Conservation (phyloP, 1,139 yeast species). For the Zygotorulaspora mrakii region DNA sequence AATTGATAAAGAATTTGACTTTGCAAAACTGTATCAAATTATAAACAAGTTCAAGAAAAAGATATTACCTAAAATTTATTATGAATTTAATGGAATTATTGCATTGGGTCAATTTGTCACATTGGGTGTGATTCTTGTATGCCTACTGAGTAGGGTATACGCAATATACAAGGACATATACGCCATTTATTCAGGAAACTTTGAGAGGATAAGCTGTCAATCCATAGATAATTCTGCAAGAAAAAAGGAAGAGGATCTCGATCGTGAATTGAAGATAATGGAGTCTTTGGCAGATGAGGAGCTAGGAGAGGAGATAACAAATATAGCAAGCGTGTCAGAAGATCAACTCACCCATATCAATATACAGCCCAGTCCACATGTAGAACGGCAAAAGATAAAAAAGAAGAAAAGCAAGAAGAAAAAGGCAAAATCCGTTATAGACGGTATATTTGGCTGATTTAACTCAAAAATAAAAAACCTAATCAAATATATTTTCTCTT, state of each 20-base stretch:
- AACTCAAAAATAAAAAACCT: conserved; percentile 1
- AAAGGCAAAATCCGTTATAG: conserved; percentile 50
- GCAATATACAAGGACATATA: conserved; percentile 30
- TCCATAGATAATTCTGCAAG: conserved; percentile 2
- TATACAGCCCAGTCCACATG: neutral
- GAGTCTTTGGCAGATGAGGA: conserved; percentile 18
- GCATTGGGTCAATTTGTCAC: conserved; percentile 76
- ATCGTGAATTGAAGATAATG: conserved; percentile 1
- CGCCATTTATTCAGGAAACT: conserved; percentile 25
- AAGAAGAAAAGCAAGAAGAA: conserved; percentile 42
- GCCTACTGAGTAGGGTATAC: conserved; percentile 49
- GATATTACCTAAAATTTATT: conserved; percentile 38
- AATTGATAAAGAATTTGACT: conserved; percentile 14
- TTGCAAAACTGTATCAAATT: conserved; percentile 18
- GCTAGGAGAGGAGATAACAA: conserved; percentile 19
- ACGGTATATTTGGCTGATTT: conserved; percentile 51
- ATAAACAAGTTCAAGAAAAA: conserved; percentile 17
- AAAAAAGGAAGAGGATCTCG: conserved; percentile 1
- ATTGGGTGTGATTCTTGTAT: conserved; percentile 68
- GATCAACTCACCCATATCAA: neutral
- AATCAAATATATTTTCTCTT: conserved; percentile 1
- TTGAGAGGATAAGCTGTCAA: conserved; percentile 6
- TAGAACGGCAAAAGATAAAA: conserved; percentile 10
- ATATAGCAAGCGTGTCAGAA: neutral
- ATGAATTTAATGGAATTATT: conserved; percentile 62